Evolutionary conservation across 108 stramenopile genomes (phyloP).

Genomic region (Stephanodiscus triporus): DNA sequence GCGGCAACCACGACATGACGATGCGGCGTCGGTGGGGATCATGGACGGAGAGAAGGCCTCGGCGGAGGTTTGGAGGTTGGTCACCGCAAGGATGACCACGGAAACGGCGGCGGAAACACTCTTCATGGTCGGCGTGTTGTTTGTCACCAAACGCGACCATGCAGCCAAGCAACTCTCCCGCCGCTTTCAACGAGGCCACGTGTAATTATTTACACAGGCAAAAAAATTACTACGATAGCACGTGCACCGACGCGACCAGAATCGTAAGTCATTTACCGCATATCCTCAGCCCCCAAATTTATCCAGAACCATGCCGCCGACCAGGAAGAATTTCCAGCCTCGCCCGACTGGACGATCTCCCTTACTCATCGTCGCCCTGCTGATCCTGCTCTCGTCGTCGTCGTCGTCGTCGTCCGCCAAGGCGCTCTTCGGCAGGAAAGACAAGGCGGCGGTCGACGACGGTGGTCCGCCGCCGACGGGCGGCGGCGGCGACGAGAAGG

Average conservation of each 20-base stretch:
- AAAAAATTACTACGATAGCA: too few relatives aligned
- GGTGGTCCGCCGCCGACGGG: not conserved
- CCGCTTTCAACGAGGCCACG: too few relatives aligned
- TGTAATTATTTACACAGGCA: too few relatives aligned
- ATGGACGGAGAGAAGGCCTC: conserved; percentile 8
- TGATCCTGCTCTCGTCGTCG: not conserved
- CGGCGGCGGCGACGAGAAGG: not conserved
- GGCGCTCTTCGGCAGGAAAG: not conserved
- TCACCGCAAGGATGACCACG: not conserved
- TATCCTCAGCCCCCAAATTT: not conserved
- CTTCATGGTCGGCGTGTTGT: not conserved
- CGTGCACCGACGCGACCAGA: too few relatives aligned
- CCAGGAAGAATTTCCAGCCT: not conserved
- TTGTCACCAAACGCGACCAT: too few relatives aligned
- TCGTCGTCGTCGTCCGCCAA: not conserved
- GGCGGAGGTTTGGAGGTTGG: conserved; percentile 1
- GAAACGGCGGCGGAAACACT: not conserved
- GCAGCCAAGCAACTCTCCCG: too few relatives aligned
- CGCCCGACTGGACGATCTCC: not conserved
- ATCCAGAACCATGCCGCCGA: not conserved
- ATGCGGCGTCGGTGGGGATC: too few relatives aligned
- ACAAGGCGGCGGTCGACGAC: not conserved
- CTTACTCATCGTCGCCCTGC: not conserved
- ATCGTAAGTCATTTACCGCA: too few relatives aligned
- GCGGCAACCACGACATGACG: not conserved